phyloP scores from a whole-genome alignment of 2,329 filamentous ascomycete genomes.

The Botrytis fragariae region DNA sequence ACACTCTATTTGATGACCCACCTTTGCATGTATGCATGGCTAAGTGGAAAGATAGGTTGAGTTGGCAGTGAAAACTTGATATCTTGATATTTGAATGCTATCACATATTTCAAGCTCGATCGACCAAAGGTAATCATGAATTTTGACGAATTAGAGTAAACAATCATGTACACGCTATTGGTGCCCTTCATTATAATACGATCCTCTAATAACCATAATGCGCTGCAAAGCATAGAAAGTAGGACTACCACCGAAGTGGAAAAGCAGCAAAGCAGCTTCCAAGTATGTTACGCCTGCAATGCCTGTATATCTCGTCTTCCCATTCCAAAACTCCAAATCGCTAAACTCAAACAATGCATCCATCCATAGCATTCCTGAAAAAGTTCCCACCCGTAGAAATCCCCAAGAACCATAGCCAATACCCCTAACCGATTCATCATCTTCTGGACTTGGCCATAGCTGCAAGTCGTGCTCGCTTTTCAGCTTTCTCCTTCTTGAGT shows the following conservation, averaged over 20 bases:
- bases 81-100: background rate
- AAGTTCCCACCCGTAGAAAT: constrained; percentile 15
- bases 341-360: constrained; percentile 20
- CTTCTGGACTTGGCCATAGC: constrained; percentile 35
- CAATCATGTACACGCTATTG: constrained; percentile 2
- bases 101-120: background rate
- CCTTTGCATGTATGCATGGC: background rate
- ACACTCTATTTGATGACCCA: background rate
- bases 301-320: constrained; percentile 16
- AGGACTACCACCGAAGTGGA: background rate
- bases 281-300: constrained; percentile 20
- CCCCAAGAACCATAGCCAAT: background rate
- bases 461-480: constrained; percentile 39
- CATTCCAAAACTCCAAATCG: constrained; percentile 20
- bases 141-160: background rate
- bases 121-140: background rate
- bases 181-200: background rate
- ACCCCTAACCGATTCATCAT: background rate
- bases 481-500: constrained; percentile 62
- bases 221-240: constrained; percentile 1
- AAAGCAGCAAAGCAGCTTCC: constrained; percentile 8
- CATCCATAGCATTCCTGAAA: constrained; percentile 9
- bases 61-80: background rate
- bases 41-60: background rate
- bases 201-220: constrained; percentile 6